phyloP scores from a whole-genome alignment of 176 grass and related monocot species.

The Microstegium vimineum region DNA sequence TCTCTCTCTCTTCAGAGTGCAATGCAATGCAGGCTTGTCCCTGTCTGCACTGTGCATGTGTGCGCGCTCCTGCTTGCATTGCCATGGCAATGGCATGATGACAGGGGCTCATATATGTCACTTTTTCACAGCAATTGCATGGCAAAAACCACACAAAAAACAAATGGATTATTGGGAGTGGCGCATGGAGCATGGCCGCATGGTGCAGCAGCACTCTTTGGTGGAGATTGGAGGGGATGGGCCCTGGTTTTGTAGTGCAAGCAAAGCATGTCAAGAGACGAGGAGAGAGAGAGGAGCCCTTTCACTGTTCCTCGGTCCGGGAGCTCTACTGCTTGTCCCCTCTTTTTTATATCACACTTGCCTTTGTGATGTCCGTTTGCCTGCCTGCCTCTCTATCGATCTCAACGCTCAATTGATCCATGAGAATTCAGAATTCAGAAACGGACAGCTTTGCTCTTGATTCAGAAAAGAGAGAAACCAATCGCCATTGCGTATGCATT shows the following conservation, averaged over 20 bases:
- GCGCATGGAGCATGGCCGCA: background rate
- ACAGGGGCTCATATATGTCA: too few species aligned
- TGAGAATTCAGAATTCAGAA: too few species aligned
- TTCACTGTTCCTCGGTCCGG: slow-evolving; percentile 22
- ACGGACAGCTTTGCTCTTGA: too few species aligned
- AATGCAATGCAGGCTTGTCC: too few species aligned
- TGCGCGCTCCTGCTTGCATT: too few species aligned
- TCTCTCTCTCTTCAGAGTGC: too few species aligned
- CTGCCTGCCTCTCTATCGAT: background rate
- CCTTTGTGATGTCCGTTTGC: background rate
- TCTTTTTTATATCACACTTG: background rate
- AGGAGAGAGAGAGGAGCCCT: background rate
- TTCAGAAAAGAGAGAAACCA: background rate
- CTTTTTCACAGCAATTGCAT: background rate
- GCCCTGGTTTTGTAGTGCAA: slow-evolving; percentile 51
- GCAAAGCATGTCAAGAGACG: slow-evolving; percentile 52
- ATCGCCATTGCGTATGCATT: too few species aligned
- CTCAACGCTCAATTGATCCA: background rate
- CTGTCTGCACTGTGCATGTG: too few species aligned
- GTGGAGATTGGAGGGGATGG: background rate
- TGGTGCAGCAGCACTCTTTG: background rate
- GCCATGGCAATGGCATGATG: too few species aligned
- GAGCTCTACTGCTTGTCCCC: slow-evolving; percentile 16
- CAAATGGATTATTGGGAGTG: background rate
- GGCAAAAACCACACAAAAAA: too few species aligned